Evolutionary conservation across 768 basidiomycete genomes (phyloP).

Genomic region (Boletus sp.): DNA sequence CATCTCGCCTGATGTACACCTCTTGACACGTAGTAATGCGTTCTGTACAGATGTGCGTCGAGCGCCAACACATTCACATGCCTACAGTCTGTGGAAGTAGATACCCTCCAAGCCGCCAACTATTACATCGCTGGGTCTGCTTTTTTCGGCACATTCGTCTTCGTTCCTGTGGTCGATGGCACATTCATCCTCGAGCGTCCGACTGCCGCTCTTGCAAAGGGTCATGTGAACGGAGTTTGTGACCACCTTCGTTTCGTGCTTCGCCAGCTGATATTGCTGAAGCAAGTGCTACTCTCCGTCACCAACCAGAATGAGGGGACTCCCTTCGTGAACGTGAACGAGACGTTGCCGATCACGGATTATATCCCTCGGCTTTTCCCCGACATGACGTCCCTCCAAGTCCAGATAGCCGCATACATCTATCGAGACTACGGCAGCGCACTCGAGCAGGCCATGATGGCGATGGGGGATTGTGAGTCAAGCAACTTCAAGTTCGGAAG

Average conservation of each 20-base stretch:
- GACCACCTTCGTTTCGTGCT: background rate
- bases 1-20: background rate
- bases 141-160: constrained; percentile 40
- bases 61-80: constrained; percentile 37
- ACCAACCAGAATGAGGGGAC: constrained; percentile 34
- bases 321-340: constrained; percentile 23
- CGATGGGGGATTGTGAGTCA: constrained; percentile 42
- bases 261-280: constrained; percentile 5
- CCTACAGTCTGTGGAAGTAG: constrained; percentile 34
- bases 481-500: no score
- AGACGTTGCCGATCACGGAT: constrained; percentile 17
- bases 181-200: constrained; percentile 43
- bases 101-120: constrained; percentile 35
- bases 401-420: constrained; percentile 19
- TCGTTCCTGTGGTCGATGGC: constrained; percentile 48
- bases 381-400: constrained; percentile 27
- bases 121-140: constrained; percentile 25
- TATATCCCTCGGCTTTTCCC: constrained; percentile 41
- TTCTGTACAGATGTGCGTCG: constrained; percentile 32
- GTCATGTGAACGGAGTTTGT: constrained; percentile 43
- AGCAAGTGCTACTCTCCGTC: constrained; percentile 24
- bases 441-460: constrained; percentile 32
- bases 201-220: constrained; percentile 33
- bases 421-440: constrained; percentile 35
- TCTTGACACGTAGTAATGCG: constrained; percentile 1